Evolutionary conservation across 345 rosid species (phyloP), one percentile per base, ranked within the genome.

Genomic region (Moringa oleifera): DNA sequence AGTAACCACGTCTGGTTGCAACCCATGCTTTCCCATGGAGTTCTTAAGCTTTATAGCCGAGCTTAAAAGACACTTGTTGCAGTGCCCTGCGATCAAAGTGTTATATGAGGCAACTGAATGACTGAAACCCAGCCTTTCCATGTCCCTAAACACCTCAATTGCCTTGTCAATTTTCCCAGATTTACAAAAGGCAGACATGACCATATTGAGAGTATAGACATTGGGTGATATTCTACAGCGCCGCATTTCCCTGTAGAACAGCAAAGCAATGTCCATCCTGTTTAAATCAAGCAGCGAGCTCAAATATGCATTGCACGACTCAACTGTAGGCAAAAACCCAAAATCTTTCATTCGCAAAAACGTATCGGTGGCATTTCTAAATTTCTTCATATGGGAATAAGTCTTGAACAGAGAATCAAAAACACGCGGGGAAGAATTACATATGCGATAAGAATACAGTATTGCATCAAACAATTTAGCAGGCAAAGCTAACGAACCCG

Each of bases 221-320:
- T 92, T 89, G 0, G 93, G 85, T 0, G 95, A 81, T 55, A 92
- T 85, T 82, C 83, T 84, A 66, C 77, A 75, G 2, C 80, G 73
- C 53, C 71, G 70, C 88, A 92, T 92, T 66, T 89, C 91, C 53
- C 77, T 66, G 52, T 81, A 89, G 64, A 89, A 87, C 18, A 62
- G 54, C 57, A 92, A 68, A 18, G 80, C 89, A 55, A 92, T 68
- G 20, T 92, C 98, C 28, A 58, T 78, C 64, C 98, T 79, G 51
- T 72, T 57, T 64, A 70, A 75, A 70, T 61, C 70, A 41, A 92
- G 84, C 65, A 81, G 45, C 0, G 96, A 84, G 58, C 95, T 85
- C 80, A 92, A 54, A 74, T 73, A 92, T 16, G 91, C 87, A 55
- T 92, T 92, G 73, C 96, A 89, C 22, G 98, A 89, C 67, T 87